Conservation (phyloP, 2,329 filamentous ascomycete species). For the Ilyonectria mors-panacis region DNA sequence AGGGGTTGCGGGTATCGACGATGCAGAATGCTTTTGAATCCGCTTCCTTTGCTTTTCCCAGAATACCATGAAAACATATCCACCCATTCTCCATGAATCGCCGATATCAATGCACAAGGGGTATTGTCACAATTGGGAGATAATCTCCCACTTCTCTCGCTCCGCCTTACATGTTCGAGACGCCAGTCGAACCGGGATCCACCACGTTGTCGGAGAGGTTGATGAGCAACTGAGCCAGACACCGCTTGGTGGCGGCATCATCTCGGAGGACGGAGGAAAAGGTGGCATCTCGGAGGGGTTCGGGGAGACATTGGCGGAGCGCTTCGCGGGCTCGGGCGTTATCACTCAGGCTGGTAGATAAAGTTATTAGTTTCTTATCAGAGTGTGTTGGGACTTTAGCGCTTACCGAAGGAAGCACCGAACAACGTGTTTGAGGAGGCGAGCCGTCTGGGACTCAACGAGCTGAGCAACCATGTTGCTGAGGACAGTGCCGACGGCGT, state of each 20-base stretch:
- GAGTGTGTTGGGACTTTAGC: not conserved
- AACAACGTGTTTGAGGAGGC: conserved; percentile 96
- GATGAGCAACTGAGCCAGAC: conserved; percentile 95
- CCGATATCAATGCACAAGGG: conserved; percentile 48
- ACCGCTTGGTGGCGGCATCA: conserved; percentile 97
- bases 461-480: conserved; percentile 99
- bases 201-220: conserved; percentile 93
- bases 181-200: conserved; percentile 58
- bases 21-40: conserved; percentile 52
- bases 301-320: conserved; percentile 93
- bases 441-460: conserved; percentile 96
- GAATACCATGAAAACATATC: conserved; percentile 48
- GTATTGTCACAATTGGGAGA: conserved; percentile 47
- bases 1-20: conserved; percentile 51
- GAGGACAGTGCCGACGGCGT: conserved; percentile 95
- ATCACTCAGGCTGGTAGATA: conserved; percentile 81
- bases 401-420: conserved; percentile 93
- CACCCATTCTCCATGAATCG: conserved; percentile 46
- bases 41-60: conserved; percentile 50
- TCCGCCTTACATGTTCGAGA: conserved; percentile 53
- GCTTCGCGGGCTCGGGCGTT: conserved; percentile 97
- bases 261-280: conserved; percentile 97
- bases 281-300: conserved; percentile 98
- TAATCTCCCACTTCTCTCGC: conserved; percentile 32
- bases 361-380: conserved; percentile 30